Percentiles rank a stretch among this genome's conserved stretches.
Conservation (phyloP, 306 rosid species). For the Malus fusca region DNA sequence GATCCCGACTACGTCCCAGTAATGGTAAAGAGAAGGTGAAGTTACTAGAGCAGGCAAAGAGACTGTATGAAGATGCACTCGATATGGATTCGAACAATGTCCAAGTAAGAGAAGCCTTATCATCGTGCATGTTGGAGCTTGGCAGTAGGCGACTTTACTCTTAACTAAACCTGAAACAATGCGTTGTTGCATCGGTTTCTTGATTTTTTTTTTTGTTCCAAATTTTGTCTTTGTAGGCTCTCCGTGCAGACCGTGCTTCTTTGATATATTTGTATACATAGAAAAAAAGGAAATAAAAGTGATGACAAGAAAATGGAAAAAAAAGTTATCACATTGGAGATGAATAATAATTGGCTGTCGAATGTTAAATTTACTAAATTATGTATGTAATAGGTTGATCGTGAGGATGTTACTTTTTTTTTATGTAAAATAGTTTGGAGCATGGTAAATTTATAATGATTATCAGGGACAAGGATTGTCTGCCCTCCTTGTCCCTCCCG, state of each 20-base stretch:
- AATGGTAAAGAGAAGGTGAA: constrained; percentile 81
- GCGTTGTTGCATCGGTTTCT: background rate
- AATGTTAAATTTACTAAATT: no score
- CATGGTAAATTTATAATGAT: no score
- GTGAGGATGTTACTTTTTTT: no score
- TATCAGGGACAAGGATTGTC: no score
- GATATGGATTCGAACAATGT: constrained; percentile 60
- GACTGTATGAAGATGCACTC: constrained; percentile 79
- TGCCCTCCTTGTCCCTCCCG: no score
- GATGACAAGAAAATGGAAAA: background rate
- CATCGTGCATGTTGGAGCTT: constrained; percentile 67
- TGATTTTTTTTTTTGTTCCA: background rate
- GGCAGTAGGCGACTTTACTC: constrained; percentile 33
- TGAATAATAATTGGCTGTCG: no score
- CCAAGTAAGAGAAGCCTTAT: constrained; percentile 68
- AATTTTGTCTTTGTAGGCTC: background rate
- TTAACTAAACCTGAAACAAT: background rate
- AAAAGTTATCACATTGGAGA: background rate
- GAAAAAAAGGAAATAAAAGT: background rate
- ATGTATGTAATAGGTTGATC: no score
- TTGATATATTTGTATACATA: background rate
- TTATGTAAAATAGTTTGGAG: no score
- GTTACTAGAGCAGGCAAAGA: constrained; percentile 76
- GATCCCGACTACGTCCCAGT: constrained; percentile 72
- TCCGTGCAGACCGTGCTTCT: background rate